Conservation (phyloP, 768 basidiomycete genomes). For the Boletus pseudo-olivaceus region DNA sequence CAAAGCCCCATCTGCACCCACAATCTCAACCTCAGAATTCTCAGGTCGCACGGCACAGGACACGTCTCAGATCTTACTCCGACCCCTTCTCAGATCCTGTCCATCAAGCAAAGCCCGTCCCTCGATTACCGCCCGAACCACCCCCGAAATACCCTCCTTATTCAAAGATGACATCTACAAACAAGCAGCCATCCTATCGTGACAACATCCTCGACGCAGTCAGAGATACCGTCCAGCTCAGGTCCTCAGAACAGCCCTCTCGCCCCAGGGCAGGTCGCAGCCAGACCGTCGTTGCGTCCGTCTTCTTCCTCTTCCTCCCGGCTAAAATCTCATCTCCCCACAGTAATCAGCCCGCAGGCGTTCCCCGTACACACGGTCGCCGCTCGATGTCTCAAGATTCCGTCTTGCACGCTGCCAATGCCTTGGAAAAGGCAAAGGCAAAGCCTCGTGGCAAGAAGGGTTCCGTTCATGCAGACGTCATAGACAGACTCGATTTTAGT, state of each 20-base stretch:
- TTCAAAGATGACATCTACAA: constrained; percentile 24
- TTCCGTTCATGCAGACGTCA: constrained; percentile 82
- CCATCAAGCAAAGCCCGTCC: constrained; percentile 27
- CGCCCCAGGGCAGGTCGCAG: constrained; percentile 52
- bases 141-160: constrained; percentile 29
- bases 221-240: constrained; percentile 63
- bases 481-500: constrained; percentile 84
- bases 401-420: constrained; percentile 35
- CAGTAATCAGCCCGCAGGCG: constrained; percentile 22
- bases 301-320: constrained; percentile 6
- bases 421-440: constrained; percentile 43
- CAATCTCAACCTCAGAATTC: constrained; percentile 18
- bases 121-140: constrained; percentile 42
- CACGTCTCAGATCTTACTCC: constrained; percentile 45
- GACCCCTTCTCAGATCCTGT: constrained; percentile 51
- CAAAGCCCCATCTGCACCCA: constrained; percentile 11
- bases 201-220: constrained; percentile 58
- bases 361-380: constrained; percentile 31
- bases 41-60: constrained; percentile 25
- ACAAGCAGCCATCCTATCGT: constrained; percentile 33
- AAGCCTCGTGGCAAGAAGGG: constrained; percentile 63
- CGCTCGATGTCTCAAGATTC: constrained; percentile 53
- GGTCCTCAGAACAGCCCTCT: constrained; percentile 40
- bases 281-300: constrained; percentile 44
- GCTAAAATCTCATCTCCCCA: constrained; percentile 18